Conservation (phyloP, 305 asterid genomes). For the Caryopteris hybrid region DNA sequence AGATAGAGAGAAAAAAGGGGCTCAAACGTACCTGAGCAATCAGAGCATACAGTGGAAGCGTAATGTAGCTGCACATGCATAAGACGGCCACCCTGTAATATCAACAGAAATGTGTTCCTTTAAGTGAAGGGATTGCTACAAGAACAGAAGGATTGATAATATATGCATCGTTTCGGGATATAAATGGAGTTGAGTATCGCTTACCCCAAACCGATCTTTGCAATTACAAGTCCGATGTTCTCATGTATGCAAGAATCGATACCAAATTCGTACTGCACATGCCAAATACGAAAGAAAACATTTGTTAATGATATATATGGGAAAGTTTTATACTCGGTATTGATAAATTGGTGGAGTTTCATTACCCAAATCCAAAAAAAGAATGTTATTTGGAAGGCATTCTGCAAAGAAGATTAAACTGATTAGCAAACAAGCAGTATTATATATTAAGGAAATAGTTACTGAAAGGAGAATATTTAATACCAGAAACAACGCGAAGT, state of each 20-base stretch:
- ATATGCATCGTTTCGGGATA: not conserved
- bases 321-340: not conserved
- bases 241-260: slow-evolving; percentile 75
- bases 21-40: slow-evolving; percentile 60
- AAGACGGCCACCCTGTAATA: slow-evolving; percentile 62
- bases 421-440: slow-evolving; percentile 16
- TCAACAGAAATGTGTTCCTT: not conserved
- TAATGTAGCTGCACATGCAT: slow-evolving; percentile 81
- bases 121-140: slow-evolving; percentile 6
- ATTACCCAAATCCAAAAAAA: slow-evolving; percentile 93
- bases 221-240: slow-evolving; percentile 40
- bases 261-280: slow-evolving; percentile 69
- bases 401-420: slow-evolving; percentile 45
- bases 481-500: slow-evolving; percentile 89
- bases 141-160: not conserved
- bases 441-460: not conserved
- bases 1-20: not conserved
- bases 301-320: not conserved
- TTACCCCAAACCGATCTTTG: slow-evolving; percentile 69
- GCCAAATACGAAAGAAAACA: not conserved
- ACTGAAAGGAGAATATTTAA: not conserved
- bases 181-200: slow-evolving; percentile 14
- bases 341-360: slow-evolving; percentile 14
- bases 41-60: slow-evolving; percentile 90
- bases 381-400: slow-evolving; percentile 80